phyloP scores from a whole-genome alignment of 768 basidiomycete genomes.

The Inosperma sp. region DNA sequence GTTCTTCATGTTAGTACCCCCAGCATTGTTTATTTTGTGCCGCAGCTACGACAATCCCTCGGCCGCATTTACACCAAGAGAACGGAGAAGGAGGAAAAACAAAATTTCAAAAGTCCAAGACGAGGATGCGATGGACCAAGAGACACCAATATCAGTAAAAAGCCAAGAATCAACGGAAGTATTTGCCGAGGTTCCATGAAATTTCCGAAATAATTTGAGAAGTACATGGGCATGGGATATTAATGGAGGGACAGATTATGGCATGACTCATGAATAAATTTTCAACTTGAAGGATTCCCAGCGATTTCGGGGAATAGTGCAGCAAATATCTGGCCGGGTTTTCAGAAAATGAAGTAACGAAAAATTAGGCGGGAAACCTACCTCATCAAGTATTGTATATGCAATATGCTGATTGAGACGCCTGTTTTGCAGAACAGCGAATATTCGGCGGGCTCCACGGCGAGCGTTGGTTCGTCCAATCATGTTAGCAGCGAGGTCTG shows the following conservation, averaged over 20 bases:
- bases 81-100: conserved; percentile 41
- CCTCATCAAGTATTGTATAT: conserved; percentile 88
- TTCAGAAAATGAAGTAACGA: neutral
- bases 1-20: conserved; percentile 9
- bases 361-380: conserved; percentile 29
- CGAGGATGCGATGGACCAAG: neutral
- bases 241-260: no score
- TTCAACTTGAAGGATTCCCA: no score
- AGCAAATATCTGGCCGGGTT: conserved; percentile 24
- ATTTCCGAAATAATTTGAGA: no score
- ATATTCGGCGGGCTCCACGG: conserved; percentile 86
- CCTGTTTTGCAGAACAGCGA: conserved; percentile 89
- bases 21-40: neutral
- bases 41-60: conserved; percentile 61
- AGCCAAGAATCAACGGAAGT: neutral
- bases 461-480: conserved; percentile 96
- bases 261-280: no score
- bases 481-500: conserved; percentile 95
- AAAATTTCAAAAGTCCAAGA: conserved; percentile 29
- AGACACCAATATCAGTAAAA: neutral
- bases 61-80: conserved; percentile 49
- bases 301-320: conserved; percentile 30
- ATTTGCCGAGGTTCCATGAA: neutral
- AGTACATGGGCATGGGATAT: no score
- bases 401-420: conserved; percentile 92